Conservation (phyloP, 495 filamentous ascomycete species). For the Durotheca rogersii region DNA sequence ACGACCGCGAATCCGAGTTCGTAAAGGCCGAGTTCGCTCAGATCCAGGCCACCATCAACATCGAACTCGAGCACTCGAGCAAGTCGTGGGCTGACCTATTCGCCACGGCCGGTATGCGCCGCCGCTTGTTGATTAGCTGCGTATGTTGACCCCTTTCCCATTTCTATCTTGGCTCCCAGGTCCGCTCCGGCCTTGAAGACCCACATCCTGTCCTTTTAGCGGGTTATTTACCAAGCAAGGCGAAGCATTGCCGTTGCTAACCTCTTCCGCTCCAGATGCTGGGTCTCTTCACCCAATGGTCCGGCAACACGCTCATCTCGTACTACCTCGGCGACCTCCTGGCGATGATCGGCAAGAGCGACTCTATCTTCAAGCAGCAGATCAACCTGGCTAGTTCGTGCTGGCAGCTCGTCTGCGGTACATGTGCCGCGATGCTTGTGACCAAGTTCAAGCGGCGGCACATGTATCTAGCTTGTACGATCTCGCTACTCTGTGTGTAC, state of each 20-base stretch:
- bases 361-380: slow-evolving; percentile 53
- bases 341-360: slow-evolving; percentile 50
- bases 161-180: too few species aligned
- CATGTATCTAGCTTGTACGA: slow-evolving; percentile 60
- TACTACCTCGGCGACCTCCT: slow-evolving; percentile 58
- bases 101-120: slow-evolving; percentile 45
- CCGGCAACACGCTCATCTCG: slow-evolving; percentile 54
- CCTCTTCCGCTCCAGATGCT: slow-evolving; percentile 33
- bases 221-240: too few species aligned
- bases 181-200: too few species aligned
- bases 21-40: slow-evolving; percentile 55
- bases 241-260: too few species aligned
- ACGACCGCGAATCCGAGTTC: slow-evolving; percentile 49
- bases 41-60: slow-evolving; percentile 53
- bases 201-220: too few species aligned
- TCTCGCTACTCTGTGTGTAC: slow-evolving; percentile 55
- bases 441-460: slow-evolving; percentile 56
- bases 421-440: slow-evolving; percentile 49
- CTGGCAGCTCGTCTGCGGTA: slow-evolving; percentile 57
- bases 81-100: slow-evolving; percentile 53
- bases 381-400: slow-evolving; percentile 61
- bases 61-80: slow-evolving; percentile 50
- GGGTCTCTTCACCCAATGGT: slow-evolving; percentile 56
- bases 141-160: slow-evolving; percentile 11
- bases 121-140: slow-evolving; percentile 52